Conservation (phyloP, 352 stramenopile genomes). For the Globisporangium splendens region DNA sequence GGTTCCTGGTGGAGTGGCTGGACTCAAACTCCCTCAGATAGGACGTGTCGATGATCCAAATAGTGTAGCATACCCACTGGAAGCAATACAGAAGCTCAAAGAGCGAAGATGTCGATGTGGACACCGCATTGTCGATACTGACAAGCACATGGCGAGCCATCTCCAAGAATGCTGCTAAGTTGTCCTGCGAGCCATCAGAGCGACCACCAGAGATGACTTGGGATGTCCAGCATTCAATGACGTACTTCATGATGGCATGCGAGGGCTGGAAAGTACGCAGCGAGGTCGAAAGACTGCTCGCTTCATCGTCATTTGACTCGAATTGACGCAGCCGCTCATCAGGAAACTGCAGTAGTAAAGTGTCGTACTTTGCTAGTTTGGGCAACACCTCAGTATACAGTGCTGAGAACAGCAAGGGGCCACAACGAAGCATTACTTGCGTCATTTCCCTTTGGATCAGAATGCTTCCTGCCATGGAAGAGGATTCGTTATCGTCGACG, state of each 20-base stretch:
- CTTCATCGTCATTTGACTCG: not conserved
- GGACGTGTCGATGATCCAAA: slow-evolving; percentile 11
- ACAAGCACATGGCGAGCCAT: slow-evolving; percentile 25
- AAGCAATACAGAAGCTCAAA: slow-evolving; percentile 26
- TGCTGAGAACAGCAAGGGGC: not conserved
- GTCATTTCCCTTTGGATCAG: slow-evolving; percentile 12
- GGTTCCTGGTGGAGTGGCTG: slow-evolving; percentile 12
- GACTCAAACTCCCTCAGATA: slow-evolving; percentile 11
- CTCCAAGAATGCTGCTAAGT: slow-evolving; percentile 12
- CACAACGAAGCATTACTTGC: slow-evolving; percentile 5
- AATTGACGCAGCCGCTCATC: not conserved
- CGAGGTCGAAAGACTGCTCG: slow-evolving; percentile 3
- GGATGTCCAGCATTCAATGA: slow-evolving; percentile 30
- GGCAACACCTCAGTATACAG: slow-evolving; percentile 5
- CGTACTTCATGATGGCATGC: slow-evolving; percentile 26
- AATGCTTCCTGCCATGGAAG: not conserved
- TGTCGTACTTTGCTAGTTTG: not conserved
- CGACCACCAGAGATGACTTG: slow-evolving; percentile 7
- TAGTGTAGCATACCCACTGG: slow-evolving; percentile 31
- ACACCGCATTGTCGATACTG: slow-evolving; percentile 18
- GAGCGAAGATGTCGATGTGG: slow-evolving; percentile 19
- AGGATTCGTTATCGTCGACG: not conserved
- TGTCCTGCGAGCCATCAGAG: not conserved
- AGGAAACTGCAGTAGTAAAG: not conserved
- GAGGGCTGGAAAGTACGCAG: slow-evolving; percentile 12